These are phyloP conservation scores for Scutellaria baicalensis DNA, from an alignment of 257 asterid genomes.

Conservation along the genomic window DNA sequence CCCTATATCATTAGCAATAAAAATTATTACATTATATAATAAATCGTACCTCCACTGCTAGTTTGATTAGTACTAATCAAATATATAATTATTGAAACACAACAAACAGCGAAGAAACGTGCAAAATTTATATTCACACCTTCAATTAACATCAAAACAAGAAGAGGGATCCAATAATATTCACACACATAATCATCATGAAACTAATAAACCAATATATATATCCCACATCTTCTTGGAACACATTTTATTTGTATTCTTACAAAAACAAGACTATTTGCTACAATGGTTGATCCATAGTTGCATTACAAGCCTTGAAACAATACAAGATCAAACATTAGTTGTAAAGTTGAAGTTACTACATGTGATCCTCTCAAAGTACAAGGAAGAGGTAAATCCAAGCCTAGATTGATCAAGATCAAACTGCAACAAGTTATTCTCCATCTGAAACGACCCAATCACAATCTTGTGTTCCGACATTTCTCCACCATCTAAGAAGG, in stretches of 20 bases:
- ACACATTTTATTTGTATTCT: not conserved
- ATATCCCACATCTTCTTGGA: not conserved
- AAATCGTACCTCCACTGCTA: too few relatives aligned
- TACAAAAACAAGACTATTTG: not conserved
- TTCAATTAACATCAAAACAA: too few relatives aligned
- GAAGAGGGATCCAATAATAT: too few relatives aligned
- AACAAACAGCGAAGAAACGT: too few relatives aligned
- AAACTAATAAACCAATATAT: too few relatives aligned
- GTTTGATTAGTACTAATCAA: too few relatives aligned
- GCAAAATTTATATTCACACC: too few relatives aligned
- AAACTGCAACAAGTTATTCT: constrained; percentile 38
- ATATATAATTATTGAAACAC: too few relatives aligned
- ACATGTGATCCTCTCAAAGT: constrained; percentile 26
- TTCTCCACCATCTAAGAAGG: constrained; percentile 34
- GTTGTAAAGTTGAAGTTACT: constrained; percentile 29
- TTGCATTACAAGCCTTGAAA: not conserved
- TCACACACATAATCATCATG: too few relatives aligned
- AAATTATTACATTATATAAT: too few relatives aligned
- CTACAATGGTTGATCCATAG: not conserved
- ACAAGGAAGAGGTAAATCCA: constrained; percentile 37
- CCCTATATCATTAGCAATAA: too few relatives aligned
- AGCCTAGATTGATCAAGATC: constrained; percentile 36
- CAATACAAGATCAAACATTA: constrained; percentile 1
- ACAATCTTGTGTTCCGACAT: constrained; percentile 20
- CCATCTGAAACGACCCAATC: constrained; percentile 44